phyloP scores from a whole-genome alignment of 371 early-diverging fungal genomes.

The Mucor piriformis region DNA sequence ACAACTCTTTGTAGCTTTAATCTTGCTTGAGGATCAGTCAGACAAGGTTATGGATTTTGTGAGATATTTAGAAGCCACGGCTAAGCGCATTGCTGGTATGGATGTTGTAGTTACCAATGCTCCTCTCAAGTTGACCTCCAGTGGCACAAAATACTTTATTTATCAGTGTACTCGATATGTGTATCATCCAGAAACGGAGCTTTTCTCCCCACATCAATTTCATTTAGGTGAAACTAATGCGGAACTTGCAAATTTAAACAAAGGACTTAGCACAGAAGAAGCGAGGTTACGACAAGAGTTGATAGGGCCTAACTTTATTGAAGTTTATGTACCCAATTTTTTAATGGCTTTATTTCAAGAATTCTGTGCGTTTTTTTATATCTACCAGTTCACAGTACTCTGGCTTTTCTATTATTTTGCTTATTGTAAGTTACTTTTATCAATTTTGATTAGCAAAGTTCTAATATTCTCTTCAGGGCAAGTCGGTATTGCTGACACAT shows the following conservation, averaged over 20 bases:
- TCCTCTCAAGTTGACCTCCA: slow-evolving; percentile 47
- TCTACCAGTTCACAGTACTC: slow-evolving; percentile 77
- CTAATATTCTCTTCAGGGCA: slow-evolving; percentile 38
- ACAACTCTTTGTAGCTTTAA: background rate
- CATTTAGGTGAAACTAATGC: slow-evolving; percentile 56
- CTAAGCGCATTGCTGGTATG: slow-evolving; percentile 33
- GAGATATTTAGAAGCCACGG: slow-evolving; percentile 26
- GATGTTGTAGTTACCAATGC: slow-evolving; percentile 49
- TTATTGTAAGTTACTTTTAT: slow-evolving; percentile 48
- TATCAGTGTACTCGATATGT: slow-evolving; percentile 78
- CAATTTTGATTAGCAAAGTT: background rate
- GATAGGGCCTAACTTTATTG: slow-evolving; percentile 74
- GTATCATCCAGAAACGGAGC: slow-evolving; percentile 18
- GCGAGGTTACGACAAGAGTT: slow-evolving; percentile 63
- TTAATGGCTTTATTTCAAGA: slow-evolving; percentile 61
- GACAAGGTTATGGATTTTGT: slow-evolving; percentile 14
- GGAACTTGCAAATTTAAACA: slow-evolving; percentile 42
- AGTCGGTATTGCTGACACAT: slow-evolving; percentile 75
- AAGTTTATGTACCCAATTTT: slow-evolving; percentile 63
- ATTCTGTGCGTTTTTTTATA: slow-evolving; percentile 75
- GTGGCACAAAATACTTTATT: slow-evolving; percentile 67
- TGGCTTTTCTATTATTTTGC: slow-evolving; percentile 77
- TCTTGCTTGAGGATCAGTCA: slow-evolving; percentile 15
- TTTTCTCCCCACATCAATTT: slow-evolving; percentile 63
- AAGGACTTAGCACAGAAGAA: slow-evolving; percentile 61